Evolutionary conservation across 2,329 filamentous ascomycete genomes (phyloP), one percentile per base, ranked within the genome.

Genomic region (Talaromyces sp.): DNA sequence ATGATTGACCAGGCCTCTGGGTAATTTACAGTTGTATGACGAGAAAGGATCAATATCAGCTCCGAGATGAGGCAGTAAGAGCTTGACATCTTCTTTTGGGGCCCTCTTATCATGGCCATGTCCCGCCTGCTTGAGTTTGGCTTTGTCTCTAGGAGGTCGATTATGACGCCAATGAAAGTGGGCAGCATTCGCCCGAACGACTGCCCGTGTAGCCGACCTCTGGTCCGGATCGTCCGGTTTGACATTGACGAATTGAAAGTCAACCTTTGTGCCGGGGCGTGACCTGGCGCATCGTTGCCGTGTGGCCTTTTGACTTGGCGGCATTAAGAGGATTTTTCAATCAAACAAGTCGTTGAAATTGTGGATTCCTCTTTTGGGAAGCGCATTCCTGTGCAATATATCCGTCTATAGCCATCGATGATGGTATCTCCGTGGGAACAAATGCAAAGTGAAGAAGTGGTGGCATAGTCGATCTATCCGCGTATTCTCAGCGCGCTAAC

Each of bases 161-260:
- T 57, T 57, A 19, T 47, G 55, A 47, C 36, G 33, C 55, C 55
- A 57, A 19, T 57, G 55, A 30, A 47, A 57, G 25, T 57, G 36
- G 5, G 36, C 55, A 28, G 55, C 55, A 30, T 57, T 47, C 15
- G 55, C 36, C 44, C 55, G 55, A 42, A 57, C 19, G 8, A 57
- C 10, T 28, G 36, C 8, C 8, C 17, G 22, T 44, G 55, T 30
- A 15, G 22, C 3, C 8, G 4, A 10, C 55, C 8, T 30, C 25
- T n/a, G n/a, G 6, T 57, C 36, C 25, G 30, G 36, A 28, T 57
- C 55, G 5, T 57, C 55, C 22, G 55, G 55, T n/a, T 28, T 44
- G 36, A 57, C 55, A 25, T 30, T 47, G 36, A 57, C 36, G 22
- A 57, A 57, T 22, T 57, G 36, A 42, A 57, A 25, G 22, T 39